A percentile compares a stretch with the other conserved stretches of the same genome.
Evolutionary conservation across 345 rosid genomes (phyloP).

Genomic region (Barbarea vulgaris): DNA sequence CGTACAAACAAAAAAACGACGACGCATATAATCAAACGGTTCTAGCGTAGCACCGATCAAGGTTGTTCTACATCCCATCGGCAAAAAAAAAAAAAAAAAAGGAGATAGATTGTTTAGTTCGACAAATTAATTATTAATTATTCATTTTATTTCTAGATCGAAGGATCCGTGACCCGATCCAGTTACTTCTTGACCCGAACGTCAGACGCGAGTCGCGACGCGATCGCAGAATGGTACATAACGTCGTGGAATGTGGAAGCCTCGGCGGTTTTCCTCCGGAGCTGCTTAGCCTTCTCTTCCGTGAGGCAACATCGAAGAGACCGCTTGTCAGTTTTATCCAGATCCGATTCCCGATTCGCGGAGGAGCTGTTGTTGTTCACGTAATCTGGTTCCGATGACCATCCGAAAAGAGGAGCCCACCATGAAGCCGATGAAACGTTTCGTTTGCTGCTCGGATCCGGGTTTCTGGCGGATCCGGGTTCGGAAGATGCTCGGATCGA

Average conservation of each 20-base stretch:
- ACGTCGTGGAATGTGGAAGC: conserved; percentile 59
- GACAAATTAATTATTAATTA: conserved; percentile 2
- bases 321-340: conserved; percentile 32
- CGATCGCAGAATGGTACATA: conserved; percentile 81
- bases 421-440: conserved; percentile 43
- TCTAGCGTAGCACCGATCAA: neutral
- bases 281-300: conserved; percentile 71
- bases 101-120: neutral
- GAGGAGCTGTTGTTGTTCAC: conserved; percentile 21
- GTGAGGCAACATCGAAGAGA: conserved; percentile 56
- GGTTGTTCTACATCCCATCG: conserved; percentile 6
- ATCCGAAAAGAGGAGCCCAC: conserved; percentile 76
- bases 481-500: conserved; percentile 49
- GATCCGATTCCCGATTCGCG: neutral
- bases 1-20: conserved; percentile 16
- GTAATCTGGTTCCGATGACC: conserved; percentile 69
- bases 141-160: neutral
- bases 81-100: neutral
- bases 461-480: conserved; percentile 25
- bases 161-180: conserved; percentile 4
- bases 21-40: conserved; percentile 17
- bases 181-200: conserved; percentile 32
- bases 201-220: conserved; percentile 71
- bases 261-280: conserved; percentile 56
- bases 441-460: conserved; percentile 32